These are phyloP conservation scores for Exophiala oligosperma DNA, from an alignment of 2,329 filamentous ascomycete species.

Conservation along the genomic window DNA sequence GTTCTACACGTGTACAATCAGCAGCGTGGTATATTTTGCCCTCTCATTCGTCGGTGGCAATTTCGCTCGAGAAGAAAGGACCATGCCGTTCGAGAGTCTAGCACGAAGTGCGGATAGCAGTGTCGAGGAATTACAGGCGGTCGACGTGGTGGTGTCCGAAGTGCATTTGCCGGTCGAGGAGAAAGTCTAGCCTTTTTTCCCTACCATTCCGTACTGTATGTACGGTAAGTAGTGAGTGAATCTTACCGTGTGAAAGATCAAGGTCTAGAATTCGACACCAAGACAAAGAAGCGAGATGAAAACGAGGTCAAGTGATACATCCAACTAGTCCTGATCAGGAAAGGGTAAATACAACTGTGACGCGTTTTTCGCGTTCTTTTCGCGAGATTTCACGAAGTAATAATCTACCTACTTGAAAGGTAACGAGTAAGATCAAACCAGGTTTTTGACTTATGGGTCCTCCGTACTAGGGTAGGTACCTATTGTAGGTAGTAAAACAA, in stretches of 20 bases:
- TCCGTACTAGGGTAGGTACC: too few species aligned
- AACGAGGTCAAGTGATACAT: background rate
- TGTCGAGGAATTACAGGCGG: slow-evolving; percentile 1
- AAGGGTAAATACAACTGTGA: too few species aligned
- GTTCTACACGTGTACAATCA: slow-evolving; percentile 17
- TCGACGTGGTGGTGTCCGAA: slow-evolving; percentile 12
- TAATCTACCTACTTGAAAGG: too few species aligned
- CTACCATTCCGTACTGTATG: too few species aligned
- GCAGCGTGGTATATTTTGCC: slow-evolving; percentile 17
- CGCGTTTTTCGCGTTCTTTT: too few species aligned
- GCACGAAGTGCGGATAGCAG: background rate
- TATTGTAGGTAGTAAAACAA: too few species aligned
- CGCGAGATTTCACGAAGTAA: background rate
- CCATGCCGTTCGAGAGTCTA: slow-evolving; percentile 15
- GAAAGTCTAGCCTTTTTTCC: slow-evolving; percentile 2
- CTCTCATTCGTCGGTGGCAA: slow-evolving; percentile 9
- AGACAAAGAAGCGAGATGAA: slow-evolving; percentile 1
- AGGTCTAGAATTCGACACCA: background rate
- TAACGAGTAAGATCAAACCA: background rate
- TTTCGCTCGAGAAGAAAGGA: slow-evolving; percentile 9
- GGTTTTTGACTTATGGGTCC: background rate
- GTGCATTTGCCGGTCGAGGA: slow-evolving; percentile 7
- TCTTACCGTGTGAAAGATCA: background rate
- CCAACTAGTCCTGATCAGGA: background rate
- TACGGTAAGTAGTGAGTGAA: too few species aligned